Base-by-base conservation (phyloP, 768 basidiomycete genomes). In the Tulasnella sp. region DNA sequence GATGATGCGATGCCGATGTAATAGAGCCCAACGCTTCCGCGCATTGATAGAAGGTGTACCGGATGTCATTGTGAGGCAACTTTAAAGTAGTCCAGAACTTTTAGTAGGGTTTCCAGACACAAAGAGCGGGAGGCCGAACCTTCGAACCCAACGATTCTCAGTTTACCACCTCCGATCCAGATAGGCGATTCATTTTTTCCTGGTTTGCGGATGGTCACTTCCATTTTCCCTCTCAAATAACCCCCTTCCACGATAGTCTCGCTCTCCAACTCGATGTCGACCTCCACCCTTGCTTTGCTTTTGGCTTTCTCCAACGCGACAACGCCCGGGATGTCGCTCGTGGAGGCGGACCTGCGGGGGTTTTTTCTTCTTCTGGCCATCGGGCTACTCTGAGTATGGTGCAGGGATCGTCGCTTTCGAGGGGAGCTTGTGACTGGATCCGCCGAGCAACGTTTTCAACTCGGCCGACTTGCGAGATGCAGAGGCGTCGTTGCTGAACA, bases 101-200 rank as follows among this genome's bases (percentile, higher is more conserved):
- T 72, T 34, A 46, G 72, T 12, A 16, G 1, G 12, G 19, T 27
- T 27, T 10, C 24, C 27, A n/a, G n/a, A n/a, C n/a, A n/a, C 38
- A 31, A 71, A 19, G 24, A 48, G 42, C 42, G 1, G 14, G 9
- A 18, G 6, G 9, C 44, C 85, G 80, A 46, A 87, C 90, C 91
- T 86, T 97, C 96, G 84, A 95, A 96, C 5, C 96, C 95, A 76
- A 97, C 88, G 31, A 96, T 87, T 79, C 95, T 88, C 42, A 97
- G 84, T 86, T 95, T 97, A 5, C 91, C 94, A 48, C 88, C 91
- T 52, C 91, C 91, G 19, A 97, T 85, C 81, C 3, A 95, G 83
- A n/a, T 89, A 86, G 1, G 88, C 84, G 68, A 87, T 86, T 90
- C 89, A 81, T 90, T 90, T 84, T 87, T 89, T 39, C 87, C 83